Evolutionary conservation across 1,139 yeast genomes (phyloP).

Genomic region (Hyphopichia burtonii): DNA sequence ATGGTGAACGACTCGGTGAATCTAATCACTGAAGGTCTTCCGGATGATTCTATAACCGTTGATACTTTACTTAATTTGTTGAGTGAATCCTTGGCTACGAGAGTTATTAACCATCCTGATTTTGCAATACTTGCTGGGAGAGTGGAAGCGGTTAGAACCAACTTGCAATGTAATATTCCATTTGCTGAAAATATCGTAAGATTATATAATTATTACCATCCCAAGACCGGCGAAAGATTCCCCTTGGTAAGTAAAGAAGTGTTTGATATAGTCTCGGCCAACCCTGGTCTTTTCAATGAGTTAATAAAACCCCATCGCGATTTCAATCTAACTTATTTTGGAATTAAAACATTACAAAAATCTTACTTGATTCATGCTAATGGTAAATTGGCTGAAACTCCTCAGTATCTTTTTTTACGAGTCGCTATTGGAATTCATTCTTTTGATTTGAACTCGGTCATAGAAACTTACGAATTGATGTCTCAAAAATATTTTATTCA

Average conservation of each 20-base stretch:
- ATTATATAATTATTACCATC: slow-evolving; percentile 14
- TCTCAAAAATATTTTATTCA: slow-evolving; percentile 51
- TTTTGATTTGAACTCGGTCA: slow-evolving; percentile 34
- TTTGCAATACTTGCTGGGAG: slow-evolving; percentile 50
- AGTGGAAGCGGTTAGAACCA: slow-evolving; percentile 35
- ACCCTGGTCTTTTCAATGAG: slow-evolving; percentile 33
- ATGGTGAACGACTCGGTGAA: slow-evolving; percentile 22
- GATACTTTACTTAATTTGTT: slow-evolving; percentile 36
- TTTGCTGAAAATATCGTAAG: slow-evolving; percentile 36
- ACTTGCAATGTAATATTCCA: slow-evolving; percentile 18
- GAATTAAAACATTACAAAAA: slow-evolving; percentile 50
- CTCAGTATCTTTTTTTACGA: slow-evolving; percentile 50
- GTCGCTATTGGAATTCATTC: slow-evolving; percentile 56
- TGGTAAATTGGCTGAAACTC: slow-evolving; percentile 44
- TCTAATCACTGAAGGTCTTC: slow-evolving; percentile 27
- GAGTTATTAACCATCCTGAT: slow-evolving; percentile 47
- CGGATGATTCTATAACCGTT: slow-evolving; percentile 24
- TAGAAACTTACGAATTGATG: slow-evolving; percentile 53
- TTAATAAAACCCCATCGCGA: slow-evolving; percentile 40
- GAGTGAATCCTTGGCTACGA: slow-evolving; percentile 47
- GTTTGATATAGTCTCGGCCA: slow-evolving; percentile 26
- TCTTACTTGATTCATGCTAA: slow-evolving; percentile 43
- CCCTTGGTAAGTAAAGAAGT: slow-evolving; percentile 25
- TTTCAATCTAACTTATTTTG: slow-evolving; percentile 46
- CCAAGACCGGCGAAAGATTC: slow-evolving; percentile 11